These are phyloP conservation scores for Wilhelminamyces savonicus DNA, from an alignment of 805 yeast species.

Conservation along the genomic window DNA sequence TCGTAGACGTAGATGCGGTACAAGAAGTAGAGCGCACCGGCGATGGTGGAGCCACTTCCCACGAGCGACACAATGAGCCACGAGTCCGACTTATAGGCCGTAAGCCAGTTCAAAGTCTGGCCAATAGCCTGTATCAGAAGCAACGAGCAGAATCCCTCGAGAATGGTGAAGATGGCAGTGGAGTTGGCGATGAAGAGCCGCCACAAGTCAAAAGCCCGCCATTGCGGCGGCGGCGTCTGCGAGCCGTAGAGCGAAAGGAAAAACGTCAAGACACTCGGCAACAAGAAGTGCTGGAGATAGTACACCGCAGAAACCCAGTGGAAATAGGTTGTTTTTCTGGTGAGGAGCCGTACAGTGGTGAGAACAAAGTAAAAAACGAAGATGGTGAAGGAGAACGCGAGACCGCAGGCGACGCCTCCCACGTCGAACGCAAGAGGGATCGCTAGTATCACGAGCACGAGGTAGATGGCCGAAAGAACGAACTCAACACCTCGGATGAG, in stretches of 20 bases:
- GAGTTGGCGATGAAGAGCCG: slow-evolving; percentile 62
- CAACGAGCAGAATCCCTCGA: slow-evolving; percentile 91
- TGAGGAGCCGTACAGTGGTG: slow-evolving; percentile 63
- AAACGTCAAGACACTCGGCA: slow-evolving; percentile 75
- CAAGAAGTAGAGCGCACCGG: slow-evolving; percentile 72
- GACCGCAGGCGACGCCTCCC: slow-evolving; percentile 87
- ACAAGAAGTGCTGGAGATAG: slow-evolving; percentile 73
- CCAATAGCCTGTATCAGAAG: slow-evolving; percentile 91
- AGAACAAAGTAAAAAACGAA: slow-evolving; percentile 54
- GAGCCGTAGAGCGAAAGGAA: slow-evolving; percentile 48
- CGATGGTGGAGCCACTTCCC: slow-evolving; percentile 66
- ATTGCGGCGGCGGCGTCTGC: slow-evolving; percentile 16
- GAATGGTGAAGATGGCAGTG: slow-evolving; percentile 81
- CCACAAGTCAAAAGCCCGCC: slow-evolving; percentile 54
- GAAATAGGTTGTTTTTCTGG: slow-evolving; percentile 36
- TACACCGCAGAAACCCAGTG: slow-evolving; percentile 48
- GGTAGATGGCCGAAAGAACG: slow-evolving; percentile 52
- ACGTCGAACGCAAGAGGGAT: slow-evolving; percentile 92
- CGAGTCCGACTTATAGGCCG: slow-evolving; percentile 54
- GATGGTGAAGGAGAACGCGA: slow-evolving; percentile 70
- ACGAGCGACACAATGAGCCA: slow-evolving; percentile 75
- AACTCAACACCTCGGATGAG: background rate
- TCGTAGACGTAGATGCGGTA: slow-evolving; percentile 79
- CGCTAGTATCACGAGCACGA: slow-evolving; percentile 65
- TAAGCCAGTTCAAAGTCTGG: slow-evolving; percentile 68